Base-by-base conservation (phyloP, 2,329 filamentous ascomycete species). In the Amauroascus niger region DNA sequence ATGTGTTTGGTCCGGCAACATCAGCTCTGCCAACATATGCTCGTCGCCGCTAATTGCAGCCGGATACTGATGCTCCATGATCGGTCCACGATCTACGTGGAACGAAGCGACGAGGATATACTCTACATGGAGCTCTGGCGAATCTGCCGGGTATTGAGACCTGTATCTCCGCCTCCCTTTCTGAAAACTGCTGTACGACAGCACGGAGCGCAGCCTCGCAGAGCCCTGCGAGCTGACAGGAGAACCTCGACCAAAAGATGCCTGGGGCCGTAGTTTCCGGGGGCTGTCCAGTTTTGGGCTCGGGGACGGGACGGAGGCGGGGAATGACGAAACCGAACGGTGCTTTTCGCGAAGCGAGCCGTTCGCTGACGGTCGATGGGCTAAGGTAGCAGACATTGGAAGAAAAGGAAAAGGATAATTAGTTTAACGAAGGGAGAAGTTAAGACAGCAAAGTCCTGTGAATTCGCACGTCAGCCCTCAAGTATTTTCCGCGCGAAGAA, bases 1-100 rank as follows among this genome's bases (percentile, higher is more conserved):
- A 71, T 98, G 93, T 20, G 91, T 89, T 71, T 97, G 91, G 70
- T 98, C 93, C 0, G 93, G 93, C 67, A 98, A 75, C 93, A 98
- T 98, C 64, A 98, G 80, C 74, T 98, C 93, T 6, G 93, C 93
- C 65, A 98, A 73, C 90, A 97, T 97, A 64, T 95, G 86, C 73
- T 98, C 93, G 67, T 98, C 91, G 30, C 93, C 91, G 49, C 89
- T 96, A 58, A 98, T 97, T 49, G 91, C 84, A 40, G 88, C 84
- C 0, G 93, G 93, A 66, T 91, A 98, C 67, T 98, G 93, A 67
- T 98, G 90, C 67, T 98, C 93, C 93, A 98, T 97, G 62, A 96
- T 83, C 45, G 91, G 91, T 2, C 93, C 93, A 51, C 88, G 83
- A 69, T 97, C 91, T 63, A 97, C 95, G 70, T 97, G 89, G 71